Evolutionary conservation across 352 stramenopile genomes (phyloP).

Genomic region (Phytophthora podocarpi): DNA sequence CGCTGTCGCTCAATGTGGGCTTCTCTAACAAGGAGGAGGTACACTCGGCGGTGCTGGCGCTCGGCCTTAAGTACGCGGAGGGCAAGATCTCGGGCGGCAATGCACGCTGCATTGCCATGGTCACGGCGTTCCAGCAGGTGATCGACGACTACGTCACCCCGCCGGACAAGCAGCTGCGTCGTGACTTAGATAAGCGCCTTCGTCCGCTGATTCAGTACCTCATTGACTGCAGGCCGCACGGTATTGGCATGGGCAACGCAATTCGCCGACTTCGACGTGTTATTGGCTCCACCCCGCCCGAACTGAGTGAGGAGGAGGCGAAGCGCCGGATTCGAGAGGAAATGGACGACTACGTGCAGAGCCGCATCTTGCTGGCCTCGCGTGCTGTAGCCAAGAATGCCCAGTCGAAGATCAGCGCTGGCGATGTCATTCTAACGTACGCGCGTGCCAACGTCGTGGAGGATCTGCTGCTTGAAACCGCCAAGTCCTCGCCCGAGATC

Average conservation of each 20-base stretch:
- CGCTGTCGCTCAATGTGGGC: constrained; percentile 70
- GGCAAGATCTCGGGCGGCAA: constrained; percentile 92
- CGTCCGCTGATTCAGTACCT: constrained; percentile 95
- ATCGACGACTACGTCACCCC: constrained; percentile 91
- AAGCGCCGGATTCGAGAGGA: constrained; percentile 88
- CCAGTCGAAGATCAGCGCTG: constrained; percentile 86
- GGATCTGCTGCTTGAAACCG: constrained; percentile 71
- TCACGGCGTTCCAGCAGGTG: constrained; percentile 91
- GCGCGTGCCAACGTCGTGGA: constrained; percentile 93
- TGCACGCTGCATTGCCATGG: constrained; percentile 93
- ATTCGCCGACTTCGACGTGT: constrained; percentile 91
- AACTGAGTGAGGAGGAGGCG: constrained; percentile 86
- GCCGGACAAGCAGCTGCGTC: constrained; percentile 75
- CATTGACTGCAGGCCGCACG: constrained; percentile 93
- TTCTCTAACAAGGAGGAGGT: constrained; percentile 83
- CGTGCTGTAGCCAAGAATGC: constrained; percentile 90
- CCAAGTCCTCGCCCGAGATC: constrained; percentile 36
- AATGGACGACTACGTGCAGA: constrained; percentile 94
- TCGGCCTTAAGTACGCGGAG: constrained; percentile 93
- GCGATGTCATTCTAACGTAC: constrained; percentile 96
- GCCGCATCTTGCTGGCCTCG: constrained; percentile 92
- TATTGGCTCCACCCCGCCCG: constrained; percentile 86
- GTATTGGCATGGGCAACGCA: constrained; percentile 96
- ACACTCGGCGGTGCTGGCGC: constrained; percentile 89
- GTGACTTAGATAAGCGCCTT: constrained; percentile 89